Evolutionary conservation across 2,329 filamentous ascomycete genomes (phyloP).

Genomic region (Fragosphaeria purpurea): DNA sequence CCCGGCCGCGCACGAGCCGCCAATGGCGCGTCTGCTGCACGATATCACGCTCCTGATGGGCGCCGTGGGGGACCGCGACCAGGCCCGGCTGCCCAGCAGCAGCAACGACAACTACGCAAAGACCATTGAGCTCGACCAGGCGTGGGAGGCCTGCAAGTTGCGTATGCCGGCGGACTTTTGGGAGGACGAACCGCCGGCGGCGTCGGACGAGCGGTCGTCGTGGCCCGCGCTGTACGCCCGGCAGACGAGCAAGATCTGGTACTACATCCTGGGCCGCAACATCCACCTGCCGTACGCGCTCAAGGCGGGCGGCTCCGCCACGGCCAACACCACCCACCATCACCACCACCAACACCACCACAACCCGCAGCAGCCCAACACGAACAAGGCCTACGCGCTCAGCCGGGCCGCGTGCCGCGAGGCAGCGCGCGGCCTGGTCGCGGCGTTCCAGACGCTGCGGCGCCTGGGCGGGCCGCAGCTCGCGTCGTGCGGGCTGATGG

Average conservation of each 20-base stretch:
- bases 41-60: constrained; percentile 12
- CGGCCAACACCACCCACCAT: background rate
- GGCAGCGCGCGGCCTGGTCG: background rate
- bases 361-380: background rate
- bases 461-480: background rate
- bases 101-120: constrained; percentile 18
- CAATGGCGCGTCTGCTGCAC: constrained; percentile 2
- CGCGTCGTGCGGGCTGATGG: background rate
- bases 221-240: background rate
- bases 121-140: constrained; percentile 30
- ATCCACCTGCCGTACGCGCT: constrained; percentile 10
- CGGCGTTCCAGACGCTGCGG: background rate
- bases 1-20: background rate
- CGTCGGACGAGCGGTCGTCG: background rate
- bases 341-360: constrained; percentile 8
- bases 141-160: constrained; percentile 19
- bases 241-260: constrained; percentile 5
- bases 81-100: background rate
- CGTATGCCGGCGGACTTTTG: constrained; percentile 7
- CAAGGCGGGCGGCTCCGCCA: background rate
- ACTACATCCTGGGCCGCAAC: constrained; percentile 1
- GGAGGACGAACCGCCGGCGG: background rate
- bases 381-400: background rate
- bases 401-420: constrained; percentile 1
- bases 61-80: constrained; percentile 2